A percentile compares a stretch with the other conserved stretches of the same genome.
phyloP scores from a whole-genome alignment of 2,329 filamentous ascomycete genomes.

The Curvularia spicifera region DNA sequence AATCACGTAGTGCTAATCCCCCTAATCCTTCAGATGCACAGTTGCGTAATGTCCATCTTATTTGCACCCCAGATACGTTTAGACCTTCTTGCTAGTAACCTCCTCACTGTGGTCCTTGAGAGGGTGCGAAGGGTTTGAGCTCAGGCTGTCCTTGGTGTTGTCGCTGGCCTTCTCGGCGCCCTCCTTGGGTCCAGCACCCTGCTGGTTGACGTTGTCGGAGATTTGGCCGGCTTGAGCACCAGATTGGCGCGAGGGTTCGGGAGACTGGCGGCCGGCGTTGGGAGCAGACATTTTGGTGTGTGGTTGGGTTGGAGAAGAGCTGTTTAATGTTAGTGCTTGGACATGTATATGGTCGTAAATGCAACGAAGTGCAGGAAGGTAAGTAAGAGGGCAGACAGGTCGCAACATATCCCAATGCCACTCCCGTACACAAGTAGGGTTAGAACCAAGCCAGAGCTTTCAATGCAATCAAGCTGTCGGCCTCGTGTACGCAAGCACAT shows the following conservation, averaged over 20 bases:
- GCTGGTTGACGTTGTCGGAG: slow-evolving; percentile 64
- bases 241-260: slow-evolving; percentile 71
- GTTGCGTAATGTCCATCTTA: not conserved
- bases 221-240: slow-evolving; percentile 68
- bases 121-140: slow-evolving; percentile 70
- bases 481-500: too few relatives aligned
- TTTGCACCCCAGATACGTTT: not conserved
- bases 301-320: not conserved
- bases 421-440: not conserved
- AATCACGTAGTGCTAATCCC: not conserved
- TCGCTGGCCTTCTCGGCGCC: slow-evolving; percentile 59
- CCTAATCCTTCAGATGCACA: not conserved
- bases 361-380: not conserved
- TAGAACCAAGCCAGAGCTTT: not conserved
- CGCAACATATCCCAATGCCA: not conserved
- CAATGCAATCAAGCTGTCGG: too few relatives aligned
- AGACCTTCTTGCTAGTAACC: slow-evolving; percentile 64
- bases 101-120: slow-evolving; percentile 67
- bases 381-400: not conserved
- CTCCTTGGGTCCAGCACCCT: slow-evolving; percentile 50
- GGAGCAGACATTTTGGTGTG: slow-evolving; percentile 65
- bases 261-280: slow-evolving; percentile 75
- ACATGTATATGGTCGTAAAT: not conserved
- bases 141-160: slow-evolving; percentile 53
- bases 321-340: slow-evolving; percentile 1